Base-by-base conservation (phyloP, 2,329 filamentous ascomycete genomes). In the Hypoxylon sp. region DNA sequence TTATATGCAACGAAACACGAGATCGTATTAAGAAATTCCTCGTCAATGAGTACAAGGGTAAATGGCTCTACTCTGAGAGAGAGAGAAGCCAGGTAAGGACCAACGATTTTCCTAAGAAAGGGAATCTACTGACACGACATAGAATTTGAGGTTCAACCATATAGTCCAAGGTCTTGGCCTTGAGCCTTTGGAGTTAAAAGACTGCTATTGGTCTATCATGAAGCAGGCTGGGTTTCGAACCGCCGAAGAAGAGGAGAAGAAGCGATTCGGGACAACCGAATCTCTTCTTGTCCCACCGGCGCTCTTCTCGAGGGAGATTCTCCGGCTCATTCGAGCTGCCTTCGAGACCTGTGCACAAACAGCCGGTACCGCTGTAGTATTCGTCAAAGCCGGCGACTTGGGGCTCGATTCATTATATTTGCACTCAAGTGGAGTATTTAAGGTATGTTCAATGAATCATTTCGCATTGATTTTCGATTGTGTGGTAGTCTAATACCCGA, bases 171-270 rank as follows among this genome's bases (percentile, higher is more conserved):
- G 68, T 5, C 63, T 76, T 21, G 68, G 60, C 9, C 60, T 51
- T 55, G 59, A 69, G 25, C 68, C 72, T 38, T 50, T 66, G 11
- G 52, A 68, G 55, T 48, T 75, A 10, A 60, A 63, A 1, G 52
- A 66, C 3, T 17, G 49, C 1, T 75, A 75, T 63, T 76, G 74
- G 73, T 11, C 7, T 9, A 67, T 76, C 48, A 49, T 75, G 5
- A 49, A 36, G 13, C 17, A n/a, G 21, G 41, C 2, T 5, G 51
- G 32, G 4, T 32, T 75, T 17, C 65, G 55, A 38, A 75, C 72
- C 3, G 72, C 65, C 1, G 60, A 67, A 7, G 70, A 73, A 60
- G 69, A 73, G 41, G 69, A 68, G 48, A 51, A 51, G 28, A 62
- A 53, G 23, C 64, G 45, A 2, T 73, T 74, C 46, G 10, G 30